Evolutionary conservation across 768 basidiomycete species (phyloP), one percentile per base, ranked within the genome.

Genomic region (Podaxis sp.): DNA sequence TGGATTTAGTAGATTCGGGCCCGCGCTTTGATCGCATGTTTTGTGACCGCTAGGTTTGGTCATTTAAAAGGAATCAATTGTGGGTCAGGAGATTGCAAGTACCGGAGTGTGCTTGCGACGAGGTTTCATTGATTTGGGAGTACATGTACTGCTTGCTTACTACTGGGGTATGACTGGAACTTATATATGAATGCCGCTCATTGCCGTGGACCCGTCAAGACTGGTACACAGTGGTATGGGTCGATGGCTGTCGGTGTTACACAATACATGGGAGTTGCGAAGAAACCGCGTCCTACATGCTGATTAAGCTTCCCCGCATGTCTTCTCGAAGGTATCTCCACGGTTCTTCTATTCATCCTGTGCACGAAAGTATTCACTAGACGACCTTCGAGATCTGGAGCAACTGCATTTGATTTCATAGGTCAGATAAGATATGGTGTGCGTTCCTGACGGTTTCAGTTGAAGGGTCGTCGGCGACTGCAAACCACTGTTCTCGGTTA

Each of bases 11-110:
- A 44, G 24, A 46, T 44, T 44, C 40, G 24, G 51, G 36, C 19
- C n/a, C 48, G 59, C 59, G 59, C 22, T 60, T 60, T 60, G 59
- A 60, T 60, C 59, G 59, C 49, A 60, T 40, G 28, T 52, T 52
- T 52, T 52, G 17, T 3, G 17, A 26, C 36, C 13, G 30, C 9
- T 19, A 39, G 36, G 11, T 24, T 40, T 26, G 24, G 51, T 60
- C 48, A 52, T 26, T 52, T 44, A 1, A 46, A 39, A 30, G 40
- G 56, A 30, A 11, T 12, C 40, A 5, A 28, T 12, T 2, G 24
- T 42, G 56, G 42, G 56, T 24, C 40, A 22, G 56, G 40, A 30
- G 39, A 24, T 51, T 46, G 44, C n/a, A 26, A 26, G 49, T 24
- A 51, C 22, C 24, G 49, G 19, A 46, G 17, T n/a, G 19, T 46